phyloP scores from a whole-genome alignment of 2,329 filamentous ascomycete species.

The Curvularia verruculosa region DNA sequence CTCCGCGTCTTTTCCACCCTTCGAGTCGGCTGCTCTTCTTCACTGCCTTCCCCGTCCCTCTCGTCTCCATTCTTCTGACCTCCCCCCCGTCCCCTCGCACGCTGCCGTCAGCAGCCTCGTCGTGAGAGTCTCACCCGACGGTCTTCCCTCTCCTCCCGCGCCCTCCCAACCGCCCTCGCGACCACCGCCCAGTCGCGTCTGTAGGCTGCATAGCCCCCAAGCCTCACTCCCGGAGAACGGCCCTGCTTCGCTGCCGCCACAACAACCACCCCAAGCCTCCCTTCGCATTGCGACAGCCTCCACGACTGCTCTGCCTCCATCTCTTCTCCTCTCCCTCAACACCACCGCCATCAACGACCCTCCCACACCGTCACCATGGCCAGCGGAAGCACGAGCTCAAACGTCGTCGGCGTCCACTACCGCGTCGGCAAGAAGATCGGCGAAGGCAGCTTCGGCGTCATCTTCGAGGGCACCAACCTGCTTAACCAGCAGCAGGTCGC shows the following conservation, averaged over 20 bases:
- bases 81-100: constrained; percentile 21
- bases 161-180: constrained; percentile 4
- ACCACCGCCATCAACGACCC: constrained; percentile 6
- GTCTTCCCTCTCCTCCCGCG: not conserved
- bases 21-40: constrained; percentile 35
- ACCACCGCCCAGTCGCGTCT: constrained; percentile 20
- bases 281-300: constrained; percentile 1
- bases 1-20: constrained; percentile 31
- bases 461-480: constrained; percentile 97
- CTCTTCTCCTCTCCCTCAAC: constrained; percentile 1
- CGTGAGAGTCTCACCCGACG: constrained; percentile 18
- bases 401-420: constrained; percentile 98
- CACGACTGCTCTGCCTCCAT: constrained; percentile 6
- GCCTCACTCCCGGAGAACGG: constrained; percentile 27
- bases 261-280: constrained; percentile 12
- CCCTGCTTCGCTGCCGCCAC: constrained; percentile 25
- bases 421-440: constrained; percentile 99
- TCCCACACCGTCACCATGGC: constrained; percentile 64
- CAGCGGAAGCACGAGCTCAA: constrained; percentile 88
- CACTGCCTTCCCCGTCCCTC: constrained; percentile 17
- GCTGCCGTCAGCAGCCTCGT: constrained; percentile 29
- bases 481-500: constrained; percentile 99
- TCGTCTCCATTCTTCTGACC: constrained; percentile 32
- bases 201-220: constrained; percentile 23
- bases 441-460: constrained; percentile 97